Conservation (phyloP, 1,139 yeast genomes). For the Zygoascus hellenicus region DNA sequence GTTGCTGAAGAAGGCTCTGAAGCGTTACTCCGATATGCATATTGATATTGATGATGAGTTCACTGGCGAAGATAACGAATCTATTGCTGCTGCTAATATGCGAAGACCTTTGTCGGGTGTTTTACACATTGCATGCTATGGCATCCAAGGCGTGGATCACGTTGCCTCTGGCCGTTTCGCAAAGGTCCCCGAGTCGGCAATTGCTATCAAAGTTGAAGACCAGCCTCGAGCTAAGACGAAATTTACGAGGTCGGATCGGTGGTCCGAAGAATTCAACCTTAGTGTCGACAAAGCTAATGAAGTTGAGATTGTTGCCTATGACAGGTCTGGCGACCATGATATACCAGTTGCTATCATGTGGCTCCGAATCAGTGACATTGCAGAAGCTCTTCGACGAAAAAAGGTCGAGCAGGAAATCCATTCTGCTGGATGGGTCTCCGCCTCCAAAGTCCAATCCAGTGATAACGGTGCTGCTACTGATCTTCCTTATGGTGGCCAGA, state of each 20-base stretch:
- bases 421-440: slow-evolving; percentile 83
- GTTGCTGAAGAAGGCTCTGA: slow-evolving; percentile 73
- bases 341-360: slow-evolving; percentile 93
- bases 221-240: slow-evolving; percentile 72
- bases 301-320: slow-evolving; percentile 80
- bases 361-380: slow-evolving; percentile 83
- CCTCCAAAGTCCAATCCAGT: slow-evolving; percentile 40
- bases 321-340: slow-evolving; percentile 57
- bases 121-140: slow-evolving; percentile 61
- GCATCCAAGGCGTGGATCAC: slow-evolving; percentile 87
- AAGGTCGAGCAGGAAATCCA: slow-evolving; percentile 73
- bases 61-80: slow-evolving; percentile 37
- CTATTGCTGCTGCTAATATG: slow-evolving; percentile 52
- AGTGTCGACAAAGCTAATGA: slow-evolving; percentile 89
- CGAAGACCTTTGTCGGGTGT: slow-evolving; percentile 82
- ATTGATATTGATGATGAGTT: slow-evolving; percentile 56
- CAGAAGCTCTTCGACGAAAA: slow-evolving; percentile 89
- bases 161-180: slow-evolving; percentile 75
- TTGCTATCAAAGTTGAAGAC: slow-evolving; percentile 80
- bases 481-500: slow-evolving; percentile 7
- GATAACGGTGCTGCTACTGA: slow-evolving; percentile 11
- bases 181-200: slow-evolving; percentile 73
- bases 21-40: slow-evolving; percentile 85
- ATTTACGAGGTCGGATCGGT: slow-evolving; percentile 68
- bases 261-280: slow-evolving; percentile 78